Percentiles rank a stretch among this genome's conserved stretches.
Evolutionary conservation across 208 protist species (phyloP).

Genomic region (Acanthamoeba lenticulata): DNA sequence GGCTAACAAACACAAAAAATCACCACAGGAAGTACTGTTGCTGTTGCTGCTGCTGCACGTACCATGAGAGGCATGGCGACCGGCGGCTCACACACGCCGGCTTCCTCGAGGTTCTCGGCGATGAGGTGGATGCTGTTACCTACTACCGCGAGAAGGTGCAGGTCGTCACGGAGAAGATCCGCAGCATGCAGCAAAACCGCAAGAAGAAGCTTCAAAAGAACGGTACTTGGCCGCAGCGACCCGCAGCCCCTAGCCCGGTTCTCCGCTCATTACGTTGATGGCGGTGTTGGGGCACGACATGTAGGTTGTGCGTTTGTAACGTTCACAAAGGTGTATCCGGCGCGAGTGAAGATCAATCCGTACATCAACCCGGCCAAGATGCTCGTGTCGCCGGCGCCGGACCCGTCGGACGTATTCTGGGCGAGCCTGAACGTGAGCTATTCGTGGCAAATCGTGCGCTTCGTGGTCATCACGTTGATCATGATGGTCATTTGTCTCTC

Average conservation of each 20-base stretch:
- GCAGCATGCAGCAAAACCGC: background rate
- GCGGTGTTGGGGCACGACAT: too few species aligned
- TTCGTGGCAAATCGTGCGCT: background rate
- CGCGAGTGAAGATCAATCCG: slow-evolving; percentile 13
- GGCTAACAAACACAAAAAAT: background rate
- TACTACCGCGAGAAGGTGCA: background rate
- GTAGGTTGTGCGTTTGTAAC: slow-evolving; percentile 34
- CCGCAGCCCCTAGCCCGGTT: background rate
- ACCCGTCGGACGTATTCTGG: slow-evolving; percentile 28
- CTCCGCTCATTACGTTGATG: too few species aligned
- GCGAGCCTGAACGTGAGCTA: background rate
- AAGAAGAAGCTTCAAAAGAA: slow-evolving; percentile 9
- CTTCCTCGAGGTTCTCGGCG: background rate
- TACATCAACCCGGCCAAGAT: background rate
- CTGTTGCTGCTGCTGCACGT: slow-evolving; percentile 30
- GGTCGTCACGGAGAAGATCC: background rate
- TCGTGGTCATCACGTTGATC: slow-evolving; percentile 9
- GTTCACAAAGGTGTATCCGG: slow-evolving; percentile 38
- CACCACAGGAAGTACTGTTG: background rate
- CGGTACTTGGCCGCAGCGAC: too few species aligned
- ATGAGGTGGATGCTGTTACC: slow-evolving; percentile 27
- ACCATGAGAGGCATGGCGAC: background rate
- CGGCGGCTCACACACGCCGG: background rate
- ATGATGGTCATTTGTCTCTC: slow-evolving; percentile 16
- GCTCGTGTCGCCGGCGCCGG: background rate